phyloP scores from a whole-genome alignment of 257 asterid genomes.

The Craterostigma plantagineum region DNA sequence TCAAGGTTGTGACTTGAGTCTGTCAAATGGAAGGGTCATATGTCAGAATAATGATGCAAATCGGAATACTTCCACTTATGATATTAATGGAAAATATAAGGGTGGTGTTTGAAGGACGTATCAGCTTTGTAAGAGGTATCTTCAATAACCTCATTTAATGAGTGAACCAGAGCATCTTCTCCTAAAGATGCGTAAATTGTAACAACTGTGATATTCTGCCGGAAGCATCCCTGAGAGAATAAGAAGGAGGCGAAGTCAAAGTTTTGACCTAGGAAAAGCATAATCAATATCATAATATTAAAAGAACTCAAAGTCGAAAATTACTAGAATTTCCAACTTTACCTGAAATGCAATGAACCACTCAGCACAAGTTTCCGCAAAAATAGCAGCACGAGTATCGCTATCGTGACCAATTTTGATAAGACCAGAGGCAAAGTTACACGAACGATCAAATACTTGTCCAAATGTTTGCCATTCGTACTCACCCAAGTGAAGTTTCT shows the following conservation, averaged over 20 bases:
- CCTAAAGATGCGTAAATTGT: constrained; percentile 95
- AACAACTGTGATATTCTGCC: constrained; percentile 89
- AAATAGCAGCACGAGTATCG: constrained; percentile 82
- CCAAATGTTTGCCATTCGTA: constrained; percentile 81
- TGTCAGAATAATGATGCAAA: neutral
- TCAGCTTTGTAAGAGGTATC: constrained; percentile 5
- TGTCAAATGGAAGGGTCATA: constrained; percentile 18
- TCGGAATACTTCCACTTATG: too few species aligned
- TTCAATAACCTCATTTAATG: constrained; percentile 69
- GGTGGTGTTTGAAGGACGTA: neutral
- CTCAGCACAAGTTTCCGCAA: constrained; percentile 91
- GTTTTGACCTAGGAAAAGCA: too few species aligned
- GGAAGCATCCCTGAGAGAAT: constrained; percentile 64
- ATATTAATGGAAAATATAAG: too few species aligned
- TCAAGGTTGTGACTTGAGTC: constrained; percentile 97
- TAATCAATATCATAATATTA: too few species aligned
- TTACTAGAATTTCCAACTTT: neutral
- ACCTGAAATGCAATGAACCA: constrained; percentile 98
- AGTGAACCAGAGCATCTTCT: constrained; percentile 92
- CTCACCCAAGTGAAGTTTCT: constrained; percentile 93
- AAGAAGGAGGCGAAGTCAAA: constrained; percentile 9
- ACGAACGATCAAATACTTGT: constrained; percentile 58
- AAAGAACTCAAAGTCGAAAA: constrained; percentile 10
- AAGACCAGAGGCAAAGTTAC: constrained; percentile 77
- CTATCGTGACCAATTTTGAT: constrained; percentile 71